A percentile compares a stretch with the other conserved stretches of the same genome.
phyloP scores from a whole-genome alignment of 805 yeast species.

The Tetrapisispora nanseiensis region DNA sequence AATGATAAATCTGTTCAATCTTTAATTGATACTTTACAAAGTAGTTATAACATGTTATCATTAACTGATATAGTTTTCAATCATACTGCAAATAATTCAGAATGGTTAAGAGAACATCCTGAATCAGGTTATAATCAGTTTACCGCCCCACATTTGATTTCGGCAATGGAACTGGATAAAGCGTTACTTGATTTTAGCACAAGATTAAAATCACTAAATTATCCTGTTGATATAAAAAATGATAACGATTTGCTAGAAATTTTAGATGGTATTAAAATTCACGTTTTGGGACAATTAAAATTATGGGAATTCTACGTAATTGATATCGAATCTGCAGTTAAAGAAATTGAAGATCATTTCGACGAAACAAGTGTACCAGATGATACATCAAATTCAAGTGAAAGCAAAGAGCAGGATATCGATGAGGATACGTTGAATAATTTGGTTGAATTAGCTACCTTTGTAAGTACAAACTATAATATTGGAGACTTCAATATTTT shows the following conservation, averaged over 20 bases:
- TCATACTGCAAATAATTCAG: slow-evolving; percentile 87
- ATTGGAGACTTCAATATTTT: slow-evolving; percentile 35
- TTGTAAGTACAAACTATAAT: slow-evolving; percentile 34
- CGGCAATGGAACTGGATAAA: slow-evolving; percentile 79
- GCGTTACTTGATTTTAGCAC: slow-evolving; percentile 57
- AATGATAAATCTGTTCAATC: slow-evolving; percentile 43
- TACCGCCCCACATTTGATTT: slow-evolving; percentile 80
- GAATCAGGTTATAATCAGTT: slow-evolving; percentile 78
- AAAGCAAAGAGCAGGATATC: background rate
- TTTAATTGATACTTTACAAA: slow-evolving; percentile 42
- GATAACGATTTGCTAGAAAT: slow-evolving; percentile 48
- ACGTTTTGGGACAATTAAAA: slow-evolving; percentile 56
- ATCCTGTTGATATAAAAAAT: slow-evolving; percentile 45
- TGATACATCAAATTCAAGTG: slow-evolving; percentile 31
- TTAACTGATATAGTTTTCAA: slow-evolving; percentile 90
- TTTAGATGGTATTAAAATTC: slow-evolving; percentile 56
- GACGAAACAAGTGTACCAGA: background rate
- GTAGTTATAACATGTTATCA: slow-evolving; percentile 53
- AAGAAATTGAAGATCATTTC: background rate
- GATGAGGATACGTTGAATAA: slow-evolving; percentile 25
- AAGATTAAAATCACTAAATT: slow-evolving; percentile 45
- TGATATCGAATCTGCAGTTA: slow-evolving; percentile 38
- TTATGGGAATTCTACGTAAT: slow-evolving; percentile 87
- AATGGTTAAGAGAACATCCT: slow-evolving; percentile 78
- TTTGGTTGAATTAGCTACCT: slow-evolving; percentile 38